Evolutionary conservation across 352 stramenopile genomes (phyloP).

Genomic region (Phytophthora europaea): DNA sequence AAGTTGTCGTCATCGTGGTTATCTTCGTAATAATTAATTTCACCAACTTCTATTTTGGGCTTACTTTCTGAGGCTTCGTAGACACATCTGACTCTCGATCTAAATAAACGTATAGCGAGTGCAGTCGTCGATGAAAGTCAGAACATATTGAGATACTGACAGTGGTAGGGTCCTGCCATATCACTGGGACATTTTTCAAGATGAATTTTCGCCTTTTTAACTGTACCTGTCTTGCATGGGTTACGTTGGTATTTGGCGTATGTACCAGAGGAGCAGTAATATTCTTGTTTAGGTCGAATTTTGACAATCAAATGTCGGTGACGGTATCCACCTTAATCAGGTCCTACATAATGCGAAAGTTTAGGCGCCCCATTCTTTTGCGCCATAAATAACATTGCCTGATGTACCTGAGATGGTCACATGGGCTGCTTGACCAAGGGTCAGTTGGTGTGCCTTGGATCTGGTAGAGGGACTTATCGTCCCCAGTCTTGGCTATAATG

Average conservation of each 20-base stretch:
- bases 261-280: slow-evolving; percentile 20
- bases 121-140: slow-evolving; percentile 34
- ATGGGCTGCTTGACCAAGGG: background rate
- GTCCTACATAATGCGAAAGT: no score
- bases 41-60: slow-evolving; percentile 2
- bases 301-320: no score
- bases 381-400: background rate
- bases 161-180: slow-evolving; percentile 21
- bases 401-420: background rate
- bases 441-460: slow-evolving; percentile 5
- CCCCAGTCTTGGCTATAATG: slow-evolving; percentile 7
- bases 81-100: slow-evolving; percentile 13
- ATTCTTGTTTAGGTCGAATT: background rate
- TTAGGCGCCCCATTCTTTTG: no score
- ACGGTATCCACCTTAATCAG: no score
- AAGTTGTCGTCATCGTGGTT: slow-evolving; percentile 18
- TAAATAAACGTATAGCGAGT: slow-evolving; percentile 23
- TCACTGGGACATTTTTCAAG: slow-evolving; percentile 26
- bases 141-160: slow-evolving; percentile 22
- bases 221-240: slow-evolving; percentile 24
- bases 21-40: slow-evolving; percentile 14
- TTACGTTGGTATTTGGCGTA: slow-evolving; percentile 23
- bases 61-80: slow-evolving; percentile 27
- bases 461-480: slow-evolving; percentile 15
- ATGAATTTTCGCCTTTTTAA: slow-evolving; percentile 26